Percentiles rank a stretch among this genome's conserved stretches.
Conservation (phyloP, 495 filamentous ascomycete species). For the Pseudomonodictys pantanalensis region DNA sequence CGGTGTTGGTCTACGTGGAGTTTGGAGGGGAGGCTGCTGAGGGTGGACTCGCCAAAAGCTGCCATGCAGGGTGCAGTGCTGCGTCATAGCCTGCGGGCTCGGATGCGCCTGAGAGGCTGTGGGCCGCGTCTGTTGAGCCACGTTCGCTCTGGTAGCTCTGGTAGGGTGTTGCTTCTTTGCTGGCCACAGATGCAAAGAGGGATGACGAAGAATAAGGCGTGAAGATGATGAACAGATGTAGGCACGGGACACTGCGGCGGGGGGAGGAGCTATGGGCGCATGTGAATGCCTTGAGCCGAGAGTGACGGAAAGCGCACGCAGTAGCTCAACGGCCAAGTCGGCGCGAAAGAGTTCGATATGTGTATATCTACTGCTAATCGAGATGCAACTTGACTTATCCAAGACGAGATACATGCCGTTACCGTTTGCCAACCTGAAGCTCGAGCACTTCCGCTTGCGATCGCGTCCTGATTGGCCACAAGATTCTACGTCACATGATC, state of each 20-base stretch:
- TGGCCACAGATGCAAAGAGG: neutral
- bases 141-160: no score
- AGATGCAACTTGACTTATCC: no score
- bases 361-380: no score
- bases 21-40: neutral
- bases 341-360: no score
- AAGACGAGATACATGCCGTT: neutral
- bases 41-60: constrained; percentile 31
- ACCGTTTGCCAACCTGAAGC: neutral
- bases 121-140: neutral
- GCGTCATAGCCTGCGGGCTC: constrained; percentile 25
- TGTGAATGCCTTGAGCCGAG: constrained; percentile 10
- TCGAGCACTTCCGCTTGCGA: constrained; percentile 2
- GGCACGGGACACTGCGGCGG: neutral
- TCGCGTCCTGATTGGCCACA: constrained; percentile 17
- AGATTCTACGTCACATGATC: neutral
- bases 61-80: constrained; percentile 33
- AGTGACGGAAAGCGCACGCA: neutral
- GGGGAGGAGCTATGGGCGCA: constrained; percentile 1
- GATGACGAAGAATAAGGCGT: neutral
- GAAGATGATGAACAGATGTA: neutral
- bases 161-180: no score
- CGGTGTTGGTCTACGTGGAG: neutral
- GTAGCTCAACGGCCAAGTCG: no score
- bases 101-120: neutral